phyloP scores from a whole-genome alignment of 495 filamentous ascomycete species.

The Neurospora cerealis region DNA sequence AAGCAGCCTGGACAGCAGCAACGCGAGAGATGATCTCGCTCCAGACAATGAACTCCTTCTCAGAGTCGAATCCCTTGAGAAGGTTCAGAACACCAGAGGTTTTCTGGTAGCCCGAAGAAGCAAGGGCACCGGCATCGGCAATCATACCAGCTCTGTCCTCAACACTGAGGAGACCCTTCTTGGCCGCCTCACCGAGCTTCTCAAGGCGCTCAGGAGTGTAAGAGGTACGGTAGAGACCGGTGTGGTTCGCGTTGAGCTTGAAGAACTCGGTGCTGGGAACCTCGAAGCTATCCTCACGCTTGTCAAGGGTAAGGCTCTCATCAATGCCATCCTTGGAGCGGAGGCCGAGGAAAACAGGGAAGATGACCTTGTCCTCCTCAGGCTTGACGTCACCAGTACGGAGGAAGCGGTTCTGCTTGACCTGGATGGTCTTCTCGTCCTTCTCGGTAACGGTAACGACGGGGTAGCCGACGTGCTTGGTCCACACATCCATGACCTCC shows the following conservation, averaged over 20 bases:
- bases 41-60: conserved; percentile 91
- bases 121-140: conserved; percentile 85
- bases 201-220: conserved; percentile 58
- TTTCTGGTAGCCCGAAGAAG: conserved; percentile 83
- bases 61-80: conserved; percentile 70
- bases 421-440: conserved; percentile 45
- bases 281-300: conserved; percentile 66
- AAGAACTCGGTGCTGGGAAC: conserved; percentile 57
- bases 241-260: conserved; percentile 72
- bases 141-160: conserved; percentile 95
- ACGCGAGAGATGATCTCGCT: conserved; percentile 76
- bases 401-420: conserved; percentile 70
- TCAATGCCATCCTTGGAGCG: conserved; percentile 57
- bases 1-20: conserved; percentile 64
- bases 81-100: conserved; percentile 83
- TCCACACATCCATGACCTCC: conserved; percentile 70
- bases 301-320: conserved; percentile 51
- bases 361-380: conserved; percentile 70
- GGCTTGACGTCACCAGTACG: conserved; percentile 71
- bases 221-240: conserved; percentile 61
- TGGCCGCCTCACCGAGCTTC: conserved; percentile 76
- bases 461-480: conserved; percentile 66
- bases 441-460: conserved; percentile 60
- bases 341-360: conserved; percentile 61
- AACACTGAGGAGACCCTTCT: conserved; percentile 73